Evolutionary conservation across 208 protist genomes (phyloP).

Genomic region (Trypanosoma caninum): DNA sequence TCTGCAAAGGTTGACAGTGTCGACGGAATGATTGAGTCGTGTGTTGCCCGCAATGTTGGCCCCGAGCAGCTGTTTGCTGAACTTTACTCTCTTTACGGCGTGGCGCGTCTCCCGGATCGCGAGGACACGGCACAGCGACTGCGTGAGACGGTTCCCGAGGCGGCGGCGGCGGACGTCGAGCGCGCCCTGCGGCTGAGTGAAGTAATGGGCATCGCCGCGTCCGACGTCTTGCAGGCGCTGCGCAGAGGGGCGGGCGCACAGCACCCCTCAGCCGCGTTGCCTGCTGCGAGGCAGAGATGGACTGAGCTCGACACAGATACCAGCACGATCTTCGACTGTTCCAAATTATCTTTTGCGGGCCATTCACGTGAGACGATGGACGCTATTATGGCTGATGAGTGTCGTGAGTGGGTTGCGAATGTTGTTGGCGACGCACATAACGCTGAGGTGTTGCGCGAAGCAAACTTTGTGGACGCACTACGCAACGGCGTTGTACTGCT

Average conservation of each 20-base stretch:
- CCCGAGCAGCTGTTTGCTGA: constrained; percentile 36
- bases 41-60: constrained; percentile 19
- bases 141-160: constrained; percentile 27
- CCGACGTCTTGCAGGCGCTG: constrained; percentile 34
- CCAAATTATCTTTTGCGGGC: constrained; percentile 25
- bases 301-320: too few species aligned
- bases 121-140: constrained; percentile 25
- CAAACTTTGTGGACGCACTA: constrained; percentile 65
- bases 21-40: constrained; percentile 19
- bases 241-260: constrained; percentile 14
- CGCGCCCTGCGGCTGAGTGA: constrained; percentile 38
- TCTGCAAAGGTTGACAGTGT: constrained; percentile 44
- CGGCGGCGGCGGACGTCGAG: constrained; percentile 35
- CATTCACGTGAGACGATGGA: constrained; percentile 39
- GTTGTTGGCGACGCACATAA: constrained; percentile 53
- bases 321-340: neutral
- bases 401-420: constrained; percentile 56
- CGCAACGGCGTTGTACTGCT: constrained; percentile 60
- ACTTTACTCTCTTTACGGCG: constrained; percentile 33
- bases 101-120: constrained; percentile 38
- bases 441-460: constrained; percentile 21
- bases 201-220: constrained; percentile 36
- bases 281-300: too few species aligned
- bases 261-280: neutral
- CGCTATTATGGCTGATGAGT: constrained; percentile 54